phyloP scores from a whole-genome alignment of 1,284 basidiomycete genomes.

The Cryptococcus floricola region DNA sequence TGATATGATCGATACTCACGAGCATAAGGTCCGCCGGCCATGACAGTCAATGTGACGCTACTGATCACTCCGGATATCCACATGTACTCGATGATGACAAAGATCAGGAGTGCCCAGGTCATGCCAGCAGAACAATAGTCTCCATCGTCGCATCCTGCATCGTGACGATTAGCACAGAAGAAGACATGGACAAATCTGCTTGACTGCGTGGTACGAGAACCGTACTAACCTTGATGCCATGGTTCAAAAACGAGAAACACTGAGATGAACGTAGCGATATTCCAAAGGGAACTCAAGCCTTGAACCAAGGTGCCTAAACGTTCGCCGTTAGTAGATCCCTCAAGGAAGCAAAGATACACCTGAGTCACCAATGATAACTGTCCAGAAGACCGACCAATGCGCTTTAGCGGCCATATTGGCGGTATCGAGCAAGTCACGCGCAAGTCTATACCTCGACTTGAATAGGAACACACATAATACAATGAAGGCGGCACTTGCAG shows the following conservation, averaged over 20 bases:
- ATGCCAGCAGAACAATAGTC: conserved; percentile 1
- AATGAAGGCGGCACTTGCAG: not conserved
- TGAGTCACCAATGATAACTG: conserved; percentile 8
- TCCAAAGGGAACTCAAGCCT: conserved; percentile 7
- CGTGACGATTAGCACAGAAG: not conserved
- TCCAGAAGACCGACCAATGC: conserved; percentile 14
- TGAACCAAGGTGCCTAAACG: conserved; percentile 5
- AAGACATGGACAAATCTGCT: too few relatives aligned
- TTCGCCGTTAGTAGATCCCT: not conserved
- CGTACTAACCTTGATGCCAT: conserved; percentile 2
- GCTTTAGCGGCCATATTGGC: conserved; percentile 9
- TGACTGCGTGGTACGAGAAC: not conserved
- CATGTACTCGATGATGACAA: conserved; percentile 3
- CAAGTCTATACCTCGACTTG: conserved; percentile 2
- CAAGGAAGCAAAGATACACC: not conserved
- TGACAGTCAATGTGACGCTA: conserved; percentile 4
- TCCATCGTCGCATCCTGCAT: conserved; percentile 1
- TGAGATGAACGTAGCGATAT: conserved; percentile 8
- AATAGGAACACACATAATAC: conserved; percentile 1
- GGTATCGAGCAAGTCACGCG: conserved; percentile 7
- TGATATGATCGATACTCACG: not conserved
- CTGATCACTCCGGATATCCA: conserved; percentile 13
- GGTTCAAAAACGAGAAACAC: conserved; percentile 13
- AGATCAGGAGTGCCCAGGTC: conserved; percentile 2
- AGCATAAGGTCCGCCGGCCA: conserved; percentile 13